phyloP scores from a whole-genome alignment of 2,329 filamentous ascomycete species.

The Aspergillus uvarum region DNA sequence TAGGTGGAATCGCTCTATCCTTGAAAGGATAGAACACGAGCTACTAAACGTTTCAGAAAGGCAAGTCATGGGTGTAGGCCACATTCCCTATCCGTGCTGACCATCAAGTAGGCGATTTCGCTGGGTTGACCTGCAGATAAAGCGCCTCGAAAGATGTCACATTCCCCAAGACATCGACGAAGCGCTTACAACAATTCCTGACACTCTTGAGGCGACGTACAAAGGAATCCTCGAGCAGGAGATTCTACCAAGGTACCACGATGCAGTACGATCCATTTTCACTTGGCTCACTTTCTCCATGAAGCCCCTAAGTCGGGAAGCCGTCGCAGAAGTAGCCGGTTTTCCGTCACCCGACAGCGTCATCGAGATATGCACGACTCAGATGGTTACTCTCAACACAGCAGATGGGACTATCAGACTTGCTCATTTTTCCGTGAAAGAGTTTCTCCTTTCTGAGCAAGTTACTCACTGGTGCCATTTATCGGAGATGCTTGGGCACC shows the following conservation, averaged over 20 bases:
- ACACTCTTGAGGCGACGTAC: background rate
- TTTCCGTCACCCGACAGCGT: background rate
- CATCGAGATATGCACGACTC: background rate
- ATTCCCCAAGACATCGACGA: background rate
- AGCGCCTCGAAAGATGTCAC: background rate
- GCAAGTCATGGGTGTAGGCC: background rate
- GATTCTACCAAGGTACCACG: background rate
- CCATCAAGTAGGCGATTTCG: background rate
- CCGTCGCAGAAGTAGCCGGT: background rate
- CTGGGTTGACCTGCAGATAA: constrained; percentile 3
- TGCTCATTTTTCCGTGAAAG: background rate
- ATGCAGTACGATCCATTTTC: background rate
- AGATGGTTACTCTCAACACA: background rate
- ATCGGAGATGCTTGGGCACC: background rate
- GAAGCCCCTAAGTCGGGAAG: background rate
- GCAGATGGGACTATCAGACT: background rate
- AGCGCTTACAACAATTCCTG: background rate
- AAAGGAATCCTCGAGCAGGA: background rate
- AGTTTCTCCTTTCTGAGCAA: background rate
- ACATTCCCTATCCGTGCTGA: background rate
- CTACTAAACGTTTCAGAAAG: background rate
- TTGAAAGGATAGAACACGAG: background rate
- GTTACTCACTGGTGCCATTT: background rate
- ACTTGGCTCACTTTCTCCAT: background rate
- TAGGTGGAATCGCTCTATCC: background rate